A percentile compares a stretch with the other conserved stretches of the same genome.
These are phyloP conservation scores for Diaporthe helianthi DNA, from an alignment of 2,329 filamentous ascomycete species.

Conservation along the genomic window DNA sequence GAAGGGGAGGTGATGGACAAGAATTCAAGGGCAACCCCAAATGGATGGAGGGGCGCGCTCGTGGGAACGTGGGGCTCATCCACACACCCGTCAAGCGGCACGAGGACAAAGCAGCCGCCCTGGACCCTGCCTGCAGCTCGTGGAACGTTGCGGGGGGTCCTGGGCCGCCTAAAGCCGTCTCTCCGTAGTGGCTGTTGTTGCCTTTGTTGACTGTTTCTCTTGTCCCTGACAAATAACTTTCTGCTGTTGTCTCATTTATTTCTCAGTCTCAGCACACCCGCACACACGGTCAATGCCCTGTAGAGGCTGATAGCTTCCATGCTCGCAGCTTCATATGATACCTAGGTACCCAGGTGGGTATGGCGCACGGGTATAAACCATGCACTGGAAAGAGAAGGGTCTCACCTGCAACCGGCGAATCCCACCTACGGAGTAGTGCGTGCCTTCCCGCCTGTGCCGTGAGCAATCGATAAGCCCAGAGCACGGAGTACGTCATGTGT, in stretches of 20 bases:
- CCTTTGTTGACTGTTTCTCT: neutral
- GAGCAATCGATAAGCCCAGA: slow-evolving; percentile 14
- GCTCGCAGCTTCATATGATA: neutral
- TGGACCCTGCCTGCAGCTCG: slow-evolving; percentile 29
- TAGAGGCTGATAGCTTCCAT: neutral
- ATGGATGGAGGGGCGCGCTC: slow-evolving; percentile 3
- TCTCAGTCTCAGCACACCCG: neutral
- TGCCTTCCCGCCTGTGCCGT: slow-evolving; percentile 17
- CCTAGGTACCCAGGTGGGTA: no score
- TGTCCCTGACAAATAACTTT: neutral
- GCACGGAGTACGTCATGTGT: slow-evolving; percentile 16
- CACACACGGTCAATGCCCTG: neutral
- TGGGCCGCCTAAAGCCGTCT: slow-evolving; percentile 16
- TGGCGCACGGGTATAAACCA: neutral
- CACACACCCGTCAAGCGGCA: slow-evolving; percentile 21
- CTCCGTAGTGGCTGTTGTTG: neutral
- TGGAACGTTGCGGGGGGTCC: neutral
- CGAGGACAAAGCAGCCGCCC: slow-evolving; percentile 30
- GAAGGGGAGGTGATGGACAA: neutral
- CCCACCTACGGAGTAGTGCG: slow-evolving; percentile 7
- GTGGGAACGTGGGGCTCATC: slow-evolving; percentile 1
- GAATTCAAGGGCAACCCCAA: neutral
- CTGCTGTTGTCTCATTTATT: neutral
- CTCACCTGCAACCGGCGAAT: slow-evolving; percentile 22
- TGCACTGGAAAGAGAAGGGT: neutral